These are phyloP conservation scores for Komagataella pseudopastoris DNA, from an alignment of 805 yeast species.

Conservation along the genomic window DNA sequence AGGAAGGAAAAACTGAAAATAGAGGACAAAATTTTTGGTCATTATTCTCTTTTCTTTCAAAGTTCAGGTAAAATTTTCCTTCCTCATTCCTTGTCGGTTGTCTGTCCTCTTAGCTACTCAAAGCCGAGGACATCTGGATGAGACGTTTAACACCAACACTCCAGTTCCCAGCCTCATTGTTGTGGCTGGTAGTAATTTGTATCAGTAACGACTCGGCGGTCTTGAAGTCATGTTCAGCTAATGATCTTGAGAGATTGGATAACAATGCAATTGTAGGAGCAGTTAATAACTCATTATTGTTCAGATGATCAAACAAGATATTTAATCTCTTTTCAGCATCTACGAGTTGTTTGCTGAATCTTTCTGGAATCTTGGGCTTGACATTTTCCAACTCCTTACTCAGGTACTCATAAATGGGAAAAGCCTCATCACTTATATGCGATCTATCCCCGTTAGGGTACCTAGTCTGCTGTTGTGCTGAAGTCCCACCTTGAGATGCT, in stretches of 20 bases:
- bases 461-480: conserved; percentile 6
- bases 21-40: not conserved
- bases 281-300: conserved; percentile 54
- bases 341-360: conserved; percentile 53
- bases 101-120: not conserved
- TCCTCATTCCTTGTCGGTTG: not conserved
- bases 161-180: conserved; percentile 83
- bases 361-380: conserved; percentile 63
- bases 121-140: conserved; percentile 55
- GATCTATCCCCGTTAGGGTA: conserved; percentile 55
- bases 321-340: conserved; percentile 79
- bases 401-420: conserved; percentile 47
- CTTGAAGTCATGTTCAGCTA: conserved; percentile 40
- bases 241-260: conserved; percentile 30
- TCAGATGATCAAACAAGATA: conserved; percentile 65
- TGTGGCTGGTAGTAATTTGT: conserved; percentile 48
- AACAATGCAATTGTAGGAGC: conserved; percentile 41
- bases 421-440: conserved; percentile 46
- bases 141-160: conserved; percentile 82
- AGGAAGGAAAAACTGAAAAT: not conserved
- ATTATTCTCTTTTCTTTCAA: no score
- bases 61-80: not conserved
- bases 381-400: conserved; percentile 42
- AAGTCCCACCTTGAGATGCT: conserved; percentile 9
- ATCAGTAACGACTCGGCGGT: conserved; percentile 43